Evolutionary conservation across 139 green algal genomes (phyloP).

Genomic region (Trebouxia sp.): DNA sequence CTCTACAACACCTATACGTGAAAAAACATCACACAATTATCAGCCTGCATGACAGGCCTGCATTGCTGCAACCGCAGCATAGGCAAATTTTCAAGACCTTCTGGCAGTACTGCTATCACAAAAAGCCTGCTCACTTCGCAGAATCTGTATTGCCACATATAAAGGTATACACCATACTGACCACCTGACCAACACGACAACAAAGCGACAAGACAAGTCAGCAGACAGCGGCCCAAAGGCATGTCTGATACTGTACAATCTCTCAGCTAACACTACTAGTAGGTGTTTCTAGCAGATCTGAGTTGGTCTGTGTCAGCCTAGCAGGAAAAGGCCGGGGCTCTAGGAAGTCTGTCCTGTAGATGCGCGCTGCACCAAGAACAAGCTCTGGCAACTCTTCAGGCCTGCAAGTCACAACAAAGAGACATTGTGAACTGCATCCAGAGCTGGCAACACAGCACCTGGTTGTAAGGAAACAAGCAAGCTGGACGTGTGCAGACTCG

Average conservation of each 20-base stretch:
- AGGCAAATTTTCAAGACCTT: too few relatives aligned
- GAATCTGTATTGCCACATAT: too few relatives aligned
- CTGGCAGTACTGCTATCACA: not conserved
- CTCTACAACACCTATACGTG: too few relatives aligned
- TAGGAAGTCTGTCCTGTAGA: slow-evolving; percentile 23
- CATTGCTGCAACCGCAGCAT: too few relatives aligned
- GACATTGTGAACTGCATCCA: not conserved
- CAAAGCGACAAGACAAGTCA: not conserved
- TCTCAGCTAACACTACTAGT: not conserved
- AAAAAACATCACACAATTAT: too few relatives aligned
- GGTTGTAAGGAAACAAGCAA: not conserved
- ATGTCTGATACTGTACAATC: too few relatives aligned
- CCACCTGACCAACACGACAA: not conserved
- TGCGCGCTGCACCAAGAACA: slow-evolving; percentile 54
- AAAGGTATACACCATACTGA: too few relatives aligned
- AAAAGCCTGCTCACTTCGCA: too few relatives aligned
- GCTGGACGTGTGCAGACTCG: not conserved
- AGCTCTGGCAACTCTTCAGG: slow-evolving; percentile 90
- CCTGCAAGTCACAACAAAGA: slow-evolving; percentile 25
- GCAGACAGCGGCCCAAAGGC: too few relatives aligned
- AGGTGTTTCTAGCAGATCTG: slow-evolving; percentile 15
- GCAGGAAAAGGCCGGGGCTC: slow-evolving; percentile 18
- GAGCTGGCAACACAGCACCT: not conserved
- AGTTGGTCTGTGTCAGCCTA: not conserved
- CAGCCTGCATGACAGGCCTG: too few relatives aligned